Evolutionary conservation across 371 early-diverging fungal species (phyloP), one percentile per base, ranked within the genome.

Genomic region (Mucor ambiguus): DNA sequence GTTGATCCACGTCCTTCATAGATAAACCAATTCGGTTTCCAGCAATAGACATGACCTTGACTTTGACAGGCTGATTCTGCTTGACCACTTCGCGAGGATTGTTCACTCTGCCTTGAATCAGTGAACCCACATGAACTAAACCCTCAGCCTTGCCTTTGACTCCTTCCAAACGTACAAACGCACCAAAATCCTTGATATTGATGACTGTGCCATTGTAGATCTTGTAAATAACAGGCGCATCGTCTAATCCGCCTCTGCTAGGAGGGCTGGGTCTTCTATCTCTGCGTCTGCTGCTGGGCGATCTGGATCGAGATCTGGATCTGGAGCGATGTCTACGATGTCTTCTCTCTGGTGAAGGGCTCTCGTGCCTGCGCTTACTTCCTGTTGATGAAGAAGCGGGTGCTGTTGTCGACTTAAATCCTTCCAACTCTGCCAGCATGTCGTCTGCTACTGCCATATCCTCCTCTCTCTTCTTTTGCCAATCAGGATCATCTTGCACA

Each of bases 1-100:
- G 73, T 75, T 98, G 98, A 74, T 97, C 96, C 22, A 96, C 96
- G 73, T 98, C 97, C 71, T 92, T 95, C 93, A 96, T 95, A 2
- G 95, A 95, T 35, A 97, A 82, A 3, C 94, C 87, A 5, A 96
- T 77, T 28, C 94, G 85, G 37, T 74, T 86, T 18, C 94, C 95
- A 5, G 89, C 88, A 0, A 95, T 85, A 1, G 95, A 93, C 91
- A 96, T 88, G 29, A 97, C 93, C 72, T 98, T 98, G 58, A 98
- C 97, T 64, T 90, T 92, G 38, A 98, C 97, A 7, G 41, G 54
- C 65, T 96, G 93, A 32, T 87, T 87, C 14, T 90, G 84, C 37
- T 82, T 77, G 14, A 98, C 90, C 10, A 96, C 88, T 35, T 96
- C 96, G 8, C 84, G 77, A 0, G 95, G 93, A 61, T 96, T 88